phyloP scores from a whole-genome alignment of 1,139 yeast species.

The Lipomyces yarrowii region DNA sequence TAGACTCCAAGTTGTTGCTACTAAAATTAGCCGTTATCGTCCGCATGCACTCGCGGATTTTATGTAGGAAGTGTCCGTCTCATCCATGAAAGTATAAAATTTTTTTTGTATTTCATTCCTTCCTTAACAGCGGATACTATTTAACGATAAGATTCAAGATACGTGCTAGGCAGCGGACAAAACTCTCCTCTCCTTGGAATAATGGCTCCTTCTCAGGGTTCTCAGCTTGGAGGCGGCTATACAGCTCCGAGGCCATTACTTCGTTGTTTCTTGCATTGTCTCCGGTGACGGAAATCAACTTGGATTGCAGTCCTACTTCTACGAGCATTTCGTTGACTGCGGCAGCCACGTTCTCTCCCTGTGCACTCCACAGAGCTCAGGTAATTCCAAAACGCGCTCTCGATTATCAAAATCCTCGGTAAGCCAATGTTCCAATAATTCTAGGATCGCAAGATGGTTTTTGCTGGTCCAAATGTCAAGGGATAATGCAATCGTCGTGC shows the following conservation, averaged over 20 bases:
- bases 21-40: no score
- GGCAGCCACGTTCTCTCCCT: constrained; percentile 3
- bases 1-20: no score
- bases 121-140: no score
- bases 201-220: constrained; percentile 1
- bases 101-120: no score
- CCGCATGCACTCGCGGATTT: no score
- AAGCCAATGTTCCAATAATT: constrained; percentile 4
- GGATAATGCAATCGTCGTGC: background rate
- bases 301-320: constrained; percentile 1
- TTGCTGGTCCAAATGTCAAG: background rate
- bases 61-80: no score
- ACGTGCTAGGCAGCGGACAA: constrained; percentile 4
- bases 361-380: background rate
- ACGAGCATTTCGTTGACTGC: constrained; percentile 1
- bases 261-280: constrained; percentile 1
- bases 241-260: background rate
- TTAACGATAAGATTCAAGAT: background rate
- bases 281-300: constrained; percentile 5
- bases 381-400: background rate
- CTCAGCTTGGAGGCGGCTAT: background rate
- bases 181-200: constrained; percentile 1
- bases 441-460: background rate
- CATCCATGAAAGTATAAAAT: no score
- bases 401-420: background rate